Evolutionary conservation across 2,329 filamentous ascomycete species (phyloP), one percentile per base, ranked within the genome.

Genomic region (Beauveria sp.): DNA sequence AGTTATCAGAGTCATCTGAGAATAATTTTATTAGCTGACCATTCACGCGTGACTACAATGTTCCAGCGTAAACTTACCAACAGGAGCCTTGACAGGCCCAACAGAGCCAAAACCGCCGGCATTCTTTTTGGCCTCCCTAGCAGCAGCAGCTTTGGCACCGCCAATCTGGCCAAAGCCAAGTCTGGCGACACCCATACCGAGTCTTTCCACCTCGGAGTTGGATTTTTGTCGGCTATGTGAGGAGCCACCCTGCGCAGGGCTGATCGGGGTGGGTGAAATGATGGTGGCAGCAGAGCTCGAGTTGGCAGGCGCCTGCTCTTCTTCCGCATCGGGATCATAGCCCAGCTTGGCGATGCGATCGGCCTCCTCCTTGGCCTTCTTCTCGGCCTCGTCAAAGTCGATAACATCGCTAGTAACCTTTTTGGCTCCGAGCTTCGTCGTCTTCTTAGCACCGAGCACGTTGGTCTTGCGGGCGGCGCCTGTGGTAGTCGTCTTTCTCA

Each of bases 311-410:
- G 70, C 80, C 68, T 81, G 80, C 52, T 74, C 83, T 67, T 83
- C 83, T 75, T 96, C 93, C 22, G 91, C 93, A 65, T 97, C 89
- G 1, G 93, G 91, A 69, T 99, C 92, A 71, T 99, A 99, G 45
- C 95, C 95, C 24, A 99, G 80, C 77, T 96, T 96, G 73, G 89
- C 92, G 72, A 97, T 95, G 67, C 95, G 88, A 75, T 98, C 95
- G 3, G 93, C 95, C 76, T 99, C 95, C 76, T 98, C 95, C 75
- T 93, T 96, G 49, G 95, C 95, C 77, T 96, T 96, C 76, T 90
- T 91, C 80, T 99, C 95, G 3, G 93, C 95, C 74, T 93, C 95
- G 66, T 99, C 95, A 70, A 99, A 99, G 77, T 99, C 93, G 65
- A 99, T 93, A 14, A 87, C 78, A 66, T 93, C 89, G 51, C 80